A percentile compares a stretch with the other conserved stretches of the same genome.
Conservation (phyloP, 441 rosid species). For the Adansonia madagascariensis region DNA sequence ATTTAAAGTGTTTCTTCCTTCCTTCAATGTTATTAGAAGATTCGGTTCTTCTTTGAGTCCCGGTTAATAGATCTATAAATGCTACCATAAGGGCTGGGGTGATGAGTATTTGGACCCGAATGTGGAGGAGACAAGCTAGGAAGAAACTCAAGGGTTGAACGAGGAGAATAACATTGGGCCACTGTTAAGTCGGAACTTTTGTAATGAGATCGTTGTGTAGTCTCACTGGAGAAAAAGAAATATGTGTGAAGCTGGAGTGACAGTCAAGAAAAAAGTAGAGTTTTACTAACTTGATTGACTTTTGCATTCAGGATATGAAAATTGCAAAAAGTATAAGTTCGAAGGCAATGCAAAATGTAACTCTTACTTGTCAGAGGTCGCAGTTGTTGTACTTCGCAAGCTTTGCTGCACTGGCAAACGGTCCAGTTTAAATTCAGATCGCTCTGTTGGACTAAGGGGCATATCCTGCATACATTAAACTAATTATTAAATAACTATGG, state of each 20-base stretch:
- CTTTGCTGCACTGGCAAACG: conserved; percentile 40
- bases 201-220: conserved; percentile 37
- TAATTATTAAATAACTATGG: conserved; percentile 21
- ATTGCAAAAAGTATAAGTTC: not conserved
- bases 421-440: conserved; percentile 51
- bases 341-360: conserved; percentile 1
- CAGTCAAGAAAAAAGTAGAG: conserved; percentile 28
- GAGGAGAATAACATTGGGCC: conserved; percentile 46
- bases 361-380: conserved; percentile 57
- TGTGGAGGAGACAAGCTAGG: conserved; percentile 39
- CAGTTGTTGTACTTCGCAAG: conserved; percentile 38
- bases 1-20: conserved; percentile 19
- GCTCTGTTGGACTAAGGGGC: conserved; percentile 44
- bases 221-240: conserved; percentile 69
- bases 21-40: conserved; percentile 22
- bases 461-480: conserved; percentile 51
- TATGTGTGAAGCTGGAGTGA: conserved; percentile 34
- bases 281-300: conserved; percentile 20
- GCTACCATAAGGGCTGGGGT: conserved; percentile 28
- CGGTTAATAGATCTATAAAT: conserved; percentile 13
- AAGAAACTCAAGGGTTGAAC: conserved; percentile 52
- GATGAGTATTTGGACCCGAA: conserved; percentile 26
- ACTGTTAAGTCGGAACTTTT: conserved; percentile 49
- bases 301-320: not conserved
- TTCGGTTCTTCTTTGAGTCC: conserved; percentile 24